Evolutionary conservation across 768 basidiomycete species (phyloP), one percentile per base, ranked within the genome.

Genomic region (Tremella yokohamensis): DNA sequence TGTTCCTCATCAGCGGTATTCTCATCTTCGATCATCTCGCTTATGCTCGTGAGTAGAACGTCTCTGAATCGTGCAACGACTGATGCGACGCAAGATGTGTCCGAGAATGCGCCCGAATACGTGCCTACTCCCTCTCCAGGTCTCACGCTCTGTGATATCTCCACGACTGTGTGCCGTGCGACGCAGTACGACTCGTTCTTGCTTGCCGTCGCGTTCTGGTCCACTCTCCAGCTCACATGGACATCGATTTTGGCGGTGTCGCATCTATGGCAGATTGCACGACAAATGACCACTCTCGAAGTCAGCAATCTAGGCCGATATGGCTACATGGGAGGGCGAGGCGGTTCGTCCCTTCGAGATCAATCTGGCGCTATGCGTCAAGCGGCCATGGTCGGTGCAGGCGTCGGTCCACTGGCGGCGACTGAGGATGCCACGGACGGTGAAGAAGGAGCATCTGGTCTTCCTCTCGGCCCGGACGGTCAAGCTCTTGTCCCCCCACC

Each of bases 231-330:
- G 72, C 84, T 99, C n/a, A 83, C 85, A 1, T 98, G 94, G 96
- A 98, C 96, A 0, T 77, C 83, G 49, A 82, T 98, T 55, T 85
- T 98, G 26, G 85, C 96, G 48, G 83, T 82, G 45, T 85, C 85
- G 3, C 94, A 99, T 68, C 80, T 86, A 49, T 94, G 89, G 89
- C 96, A 99, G 77, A 84, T 97, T 54, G 84, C 87, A 1, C 84
- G 87, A 22, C 93, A 98, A 70, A 90, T 98, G 83, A 99, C 94
- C 1, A 97, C 94, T 0, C 82, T 93, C 54, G 94, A 99, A 72
- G 90, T 98, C 2, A 87, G 86, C 58, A 99, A 99, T 71, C 84
- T 98, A 1, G 91, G 94, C 2, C 84, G 94, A 47, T 97, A 86
- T 70, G 94, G 96, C 12, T 97, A 86, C 79, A 94, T 99, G 90